These are phyloP conservation scores for Globisporangium parvum DNA, from an alignment of 352 stramenopile genomes.

Conservation along the genomic window DNA sequence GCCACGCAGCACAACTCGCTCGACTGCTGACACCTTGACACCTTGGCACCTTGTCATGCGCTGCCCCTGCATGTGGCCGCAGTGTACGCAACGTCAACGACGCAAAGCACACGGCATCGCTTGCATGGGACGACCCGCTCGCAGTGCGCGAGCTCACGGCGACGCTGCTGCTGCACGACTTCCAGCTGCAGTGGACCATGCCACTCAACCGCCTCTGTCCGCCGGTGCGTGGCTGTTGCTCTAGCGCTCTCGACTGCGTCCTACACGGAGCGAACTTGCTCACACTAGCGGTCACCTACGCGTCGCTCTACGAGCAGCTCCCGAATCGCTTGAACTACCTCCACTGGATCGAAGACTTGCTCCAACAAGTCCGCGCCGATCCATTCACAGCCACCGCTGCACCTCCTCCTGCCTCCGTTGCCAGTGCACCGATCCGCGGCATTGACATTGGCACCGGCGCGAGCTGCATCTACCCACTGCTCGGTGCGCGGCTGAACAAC, in stretches of 20 bases:
- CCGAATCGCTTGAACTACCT: slow-evolving; percentile 94
- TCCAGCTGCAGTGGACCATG: slow-evolving; percentile 86
- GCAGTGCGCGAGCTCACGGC: slow-evolving; percentile 84
- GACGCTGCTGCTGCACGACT: slow-evolving; percentile 90
- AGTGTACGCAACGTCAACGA: slow-evolving; percentile 66
- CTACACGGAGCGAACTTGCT: no score
- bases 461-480: slow-evolving; percentile 94
- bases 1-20: no score
- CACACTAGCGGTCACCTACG: no score
- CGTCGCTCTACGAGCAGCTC: slow-evolving; percentile 31
- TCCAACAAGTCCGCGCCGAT: slow-evolving; percentile 40
- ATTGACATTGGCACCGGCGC: slow-evolving; percentile 96
- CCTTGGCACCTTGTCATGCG: no score
- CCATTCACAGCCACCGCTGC: slow-evolving; percentile 18
- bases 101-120: slow-evolving; percentile 39
- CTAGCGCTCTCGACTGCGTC: not conserved
- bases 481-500: slow-evolving; percentile 81
- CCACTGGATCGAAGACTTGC: slow-evolving; percentile 92
- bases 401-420: not conserved
- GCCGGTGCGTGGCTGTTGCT: slow-evolving; percentile 57
- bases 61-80: no score
- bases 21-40: no score
- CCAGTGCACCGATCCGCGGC: slow-evolving; percentile 31
- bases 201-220: slow-evolving; percentile 92
- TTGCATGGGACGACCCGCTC: slow-evolving; percentile 75